Base-by-base conservation (phyloP, 768 basidiomycete species). In the Naganishia kalamii region DNA sequence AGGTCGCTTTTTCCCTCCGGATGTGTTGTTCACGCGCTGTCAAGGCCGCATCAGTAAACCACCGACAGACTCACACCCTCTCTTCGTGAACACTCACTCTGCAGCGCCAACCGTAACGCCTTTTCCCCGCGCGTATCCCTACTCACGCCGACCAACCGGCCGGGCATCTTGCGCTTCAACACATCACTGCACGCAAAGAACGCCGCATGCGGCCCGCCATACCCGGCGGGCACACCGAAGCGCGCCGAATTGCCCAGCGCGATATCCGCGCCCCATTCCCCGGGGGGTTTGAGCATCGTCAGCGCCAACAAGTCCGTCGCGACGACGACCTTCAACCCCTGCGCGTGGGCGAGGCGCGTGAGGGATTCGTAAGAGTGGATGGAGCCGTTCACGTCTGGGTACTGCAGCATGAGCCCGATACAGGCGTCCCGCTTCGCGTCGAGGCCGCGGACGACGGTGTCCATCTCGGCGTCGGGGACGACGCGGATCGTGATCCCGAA, bases 81-180 rank as follows among this genome's bases (percentile, higher is more conserved):
- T 43, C 25, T 23, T 11, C 37, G 25, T 32, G 8, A 17, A 21
- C 23, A 81, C 87, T 81, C 70, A 90, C 94, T 99, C 80, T 99
- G 96, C 49, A 99, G 79, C 17, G 96, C 90, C 65, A 99, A 79
- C 33, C 96, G 85, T 75, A 97, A 98, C 0, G 93, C 96, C 17
- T 86, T 85, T 61, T 88, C 85, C 1, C 94, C 96, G 67, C 86
- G 81, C 8, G 84, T 81, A 76, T 96, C 96, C 65, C 87, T 87
- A 76, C 90, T 92, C 27, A 88, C 82, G 21, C 96, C 96, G 74
- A 99, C 89, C 57, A 99, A 79, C 62, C 96, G 85, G 61, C 96
- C 96, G n/a, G 96, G 96, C 91, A 98, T 96, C 81, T 93, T 94
- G 69, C 94, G 83, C 83, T 98, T 99, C 62, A 98, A 80, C 68